phyloP scores from a whole-genome alignment of 2,329 filamentous ascomycete genomes.

The Fusarium tjaetaba region DNA sequence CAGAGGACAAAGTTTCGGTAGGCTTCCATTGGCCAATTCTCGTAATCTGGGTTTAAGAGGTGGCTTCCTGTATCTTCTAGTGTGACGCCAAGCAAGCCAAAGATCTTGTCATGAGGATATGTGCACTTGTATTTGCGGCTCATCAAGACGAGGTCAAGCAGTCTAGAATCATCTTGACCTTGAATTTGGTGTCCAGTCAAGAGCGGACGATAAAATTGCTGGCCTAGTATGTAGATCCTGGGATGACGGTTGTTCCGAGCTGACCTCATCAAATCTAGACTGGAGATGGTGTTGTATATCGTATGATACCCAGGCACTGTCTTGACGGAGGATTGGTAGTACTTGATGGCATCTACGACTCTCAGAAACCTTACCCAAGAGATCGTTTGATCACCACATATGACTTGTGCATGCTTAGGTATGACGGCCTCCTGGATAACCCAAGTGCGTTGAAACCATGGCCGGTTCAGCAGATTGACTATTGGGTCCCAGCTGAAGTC shows the following conservation, averaged over 20 bases:
- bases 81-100: neutral
- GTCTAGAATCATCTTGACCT: rapidly evolving
- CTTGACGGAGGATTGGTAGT: rapidly evolving
- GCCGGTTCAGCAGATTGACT: rapidly evolving
- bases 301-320: rapidly evolving
- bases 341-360: rapidly evolving
- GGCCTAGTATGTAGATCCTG: rapidly evolving
- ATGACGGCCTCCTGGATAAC: neutral
- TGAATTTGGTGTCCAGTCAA: rapidly evolving
- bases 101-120: neutral
- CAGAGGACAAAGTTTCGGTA: no score
- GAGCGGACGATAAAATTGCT: rapidly evolving
- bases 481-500: neutral
- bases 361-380: rapidly evolving
- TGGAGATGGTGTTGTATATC: no score
- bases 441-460: neutral
- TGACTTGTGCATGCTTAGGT: neutral
- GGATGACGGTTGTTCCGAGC: rapidly evolving
- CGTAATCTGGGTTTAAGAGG: no score
- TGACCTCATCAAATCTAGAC: rapidly evolving
- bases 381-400: rapidly evolving
- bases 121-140: neutral
- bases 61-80: no score
- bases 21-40: no score
- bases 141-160: neutral